A percentile compares a stretch with the other conserved stretches of the same genome.
Conservation (phyloP, 2,329 filamentous ascomycete genomes). For the Microdochium trichocladiopsis region DNA sequence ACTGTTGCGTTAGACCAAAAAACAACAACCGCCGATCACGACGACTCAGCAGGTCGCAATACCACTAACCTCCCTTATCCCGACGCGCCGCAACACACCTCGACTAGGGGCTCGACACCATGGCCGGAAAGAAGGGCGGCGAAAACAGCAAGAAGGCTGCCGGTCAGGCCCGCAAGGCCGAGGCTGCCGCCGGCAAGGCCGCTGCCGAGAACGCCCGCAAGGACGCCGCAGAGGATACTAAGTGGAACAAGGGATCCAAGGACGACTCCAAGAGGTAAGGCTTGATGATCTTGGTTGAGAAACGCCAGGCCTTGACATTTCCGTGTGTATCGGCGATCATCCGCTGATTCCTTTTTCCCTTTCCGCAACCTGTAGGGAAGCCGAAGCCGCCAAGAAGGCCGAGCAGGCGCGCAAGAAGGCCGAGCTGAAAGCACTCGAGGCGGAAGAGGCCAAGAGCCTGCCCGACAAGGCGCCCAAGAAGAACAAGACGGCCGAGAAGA, state of each 20-base stretch:
- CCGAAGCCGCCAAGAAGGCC: slow-evolving; percentile 75
- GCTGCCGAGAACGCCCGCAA: slow-evolving; percentile 62
- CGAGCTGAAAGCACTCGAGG: slow-evolving; percentile 75
- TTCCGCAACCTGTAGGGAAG: slow-evolving; percentile 53
- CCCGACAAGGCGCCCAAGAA: slow-evolving; percentile 55
- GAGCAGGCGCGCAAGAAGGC: slow-evolving; percentile 85
- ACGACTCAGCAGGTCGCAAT: not conserved
- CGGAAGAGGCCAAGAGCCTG: slow-evolving; percentile 69
- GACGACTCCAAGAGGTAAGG: slow-evolving; percentile 76
- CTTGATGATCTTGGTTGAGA: not conserved
- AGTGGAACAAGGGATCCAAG: slow-evolving; percentile 87
- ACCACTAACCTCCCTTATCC: not conserved
- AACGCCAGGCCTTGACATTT: not conserved
- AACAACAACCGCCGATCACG: too few relatives aligned
- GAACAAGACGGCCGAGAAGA: slow-evolving; percentile 64
- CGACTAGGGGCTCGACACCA: slow-evolving; percentile 24
- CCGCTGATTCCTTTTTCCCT: not conserved
- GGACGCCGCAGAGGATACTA: slow-evolving; percentile 59
- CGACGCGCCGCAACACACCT: not conserved
- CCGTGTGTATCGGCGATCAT: slow-evolving; percentile 2
- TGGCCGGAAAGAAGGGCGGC: slow-evolving; percentile 66
- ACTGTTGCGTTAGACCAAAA: too few relatives aligned
- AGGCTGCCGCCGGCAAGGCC: slow-evolving; percentile 73
- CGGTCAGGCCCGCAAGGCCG: slow-evolving; percentile 88
- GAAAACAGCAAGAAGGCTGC: slow-evolving; percentile 85